Percentiles rank a stretch among this genome's conserved stretches.
phyloP scores from a whole-genome alignment of 2,329 filamentous ascomycete species.

The Exserohilum turcica region DNA sequence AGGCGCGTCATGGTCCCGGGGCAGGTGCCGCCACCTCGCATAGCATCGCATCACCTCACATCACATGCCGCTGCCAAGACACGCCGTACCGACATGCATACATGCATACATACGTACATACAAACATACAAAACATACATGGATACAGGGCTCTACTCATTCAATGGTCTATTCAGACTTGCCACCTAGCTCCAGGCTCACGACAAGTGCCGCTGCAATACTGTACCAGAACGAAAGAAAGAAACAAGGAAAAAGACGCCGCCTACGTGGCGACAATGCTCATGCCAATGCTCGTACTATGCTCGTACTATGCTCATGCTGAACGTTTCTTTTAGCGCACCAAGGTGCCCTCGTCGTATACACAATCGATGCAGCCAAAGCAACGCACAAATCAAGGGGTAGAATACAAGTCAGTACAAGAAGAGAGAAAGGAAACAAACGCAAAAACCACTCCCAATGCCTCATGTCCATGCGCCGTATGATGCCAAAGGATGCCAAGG shows the following conservation, averaged over 20 bases:
- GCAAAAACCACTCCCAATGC: conserved; percentile 14
- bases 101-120: no score
- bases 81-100: no score
- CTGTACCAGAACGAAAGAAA: neutral
- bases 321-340: conserved; percentile 26
- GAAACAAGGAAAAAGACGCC: conserved; percentile 2
- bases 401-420: conserved; percentile 14
- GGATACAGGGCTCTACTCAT: neutral
- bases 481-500: conserved; percentile 39
- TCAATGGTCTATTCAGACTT: conserved; percentile 3
- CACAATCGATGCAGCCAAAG: conserved; percentile 22
- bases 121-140: neutral
- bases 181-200: conserved; percentile 20
- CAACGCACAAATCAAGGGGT: conserved; percentile 16
- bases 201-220: conserved; percentile 13
- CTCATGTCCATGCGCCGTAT: conserved; percentile 33
- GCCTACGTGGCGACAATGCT: conserved; percentile 9
- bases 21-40: no score
- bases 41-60: neutral
- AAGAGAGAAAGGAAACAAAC: conserved; percentile 18
- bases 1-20: conserved; percentile 17
- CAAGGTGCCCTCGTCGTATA: conserved; percentile 17
- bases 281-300: conserved; percentile 8
- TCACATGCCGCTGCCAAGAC: neutral
- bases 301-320: no score